phyloP scores from a whole-genome alignment of 331 rosid species.

The Prunus yedoensis region DNA sequence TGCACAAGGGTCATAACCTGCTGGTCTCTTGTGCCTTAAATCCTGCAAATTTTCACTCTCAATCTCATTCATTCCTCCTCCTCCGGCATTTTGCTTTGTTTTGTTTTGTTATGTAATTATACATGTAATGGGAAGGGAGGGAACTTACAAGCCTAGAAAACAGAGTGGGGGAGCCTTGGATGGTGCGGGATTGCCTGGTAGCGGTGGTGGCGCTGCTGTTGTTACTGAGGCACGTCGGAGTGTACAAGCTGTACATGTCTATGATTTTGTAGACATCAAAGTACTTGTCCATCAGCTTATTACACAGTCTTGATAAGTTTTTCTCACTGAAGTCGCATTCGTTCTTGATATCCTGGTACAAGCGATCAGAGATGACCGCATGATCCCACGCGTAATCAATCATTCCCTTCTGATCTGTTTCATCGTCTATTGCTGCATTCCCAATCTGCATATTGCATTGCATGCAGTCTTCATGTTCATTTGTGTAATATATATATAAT shows the following conservation, averaged over 20 bases:
- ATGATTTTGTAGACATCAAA: slow-evolving; percentile 47
- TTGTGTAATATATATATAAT: not conserved
- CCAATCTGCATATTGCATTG: slow-evolving; percentile 50
- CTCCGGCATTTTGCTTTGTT: too few species aligned
- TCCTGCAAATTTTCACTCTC: slow-evolving; percentile 24
- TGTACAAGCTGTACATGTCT: slow-evolving; percentile 82
- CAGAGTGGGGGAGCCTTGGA: slow-evolving; percentile 32
- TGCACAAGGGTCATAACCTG: slow-evolving; percentile 83
- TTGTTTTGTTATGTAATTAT: too few species aligned
- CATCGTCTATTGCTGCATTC: slow-evolving; percentile 69
- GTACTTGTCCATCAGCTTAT: slow-evolving; percentile 29
- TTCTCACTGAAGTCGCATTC: slow-evolving; percentile 51
- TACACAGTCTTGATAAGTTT: slow-evolving; percentile 34
- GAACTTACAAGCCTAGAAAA: slow-evolving; percentile 53
- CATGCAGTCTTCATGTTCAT: too few species aligned
- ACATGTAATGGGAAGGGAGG: not conserved
- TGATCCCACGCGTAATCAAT: slow-evolving; percentile 90
- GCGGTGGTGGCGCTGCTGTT: slow-evolving; percentile 4
- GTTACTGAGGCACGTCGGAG: slow-evolving; percentile 44
- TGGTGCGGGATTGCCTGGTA: slow-evolving; percentile 10
- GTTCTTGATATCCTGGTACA: slow-evolving; percentile 48
- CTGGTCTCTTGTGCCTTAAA: slow-evolving; percentile 39
- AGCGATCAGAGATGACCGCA: slow-evolving; percentile 69
- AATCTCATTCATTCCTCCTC: too few species aligned
- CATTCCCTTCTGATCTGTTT: slow-evolving; percentile 78